A percentile compares a stretch with the other conserved stretches of the same genome.
Evolutionary conservation across 2,329 filamentous ascomycete species (phyloP).

Genomic region (Didymella arachidicola): DNA sequence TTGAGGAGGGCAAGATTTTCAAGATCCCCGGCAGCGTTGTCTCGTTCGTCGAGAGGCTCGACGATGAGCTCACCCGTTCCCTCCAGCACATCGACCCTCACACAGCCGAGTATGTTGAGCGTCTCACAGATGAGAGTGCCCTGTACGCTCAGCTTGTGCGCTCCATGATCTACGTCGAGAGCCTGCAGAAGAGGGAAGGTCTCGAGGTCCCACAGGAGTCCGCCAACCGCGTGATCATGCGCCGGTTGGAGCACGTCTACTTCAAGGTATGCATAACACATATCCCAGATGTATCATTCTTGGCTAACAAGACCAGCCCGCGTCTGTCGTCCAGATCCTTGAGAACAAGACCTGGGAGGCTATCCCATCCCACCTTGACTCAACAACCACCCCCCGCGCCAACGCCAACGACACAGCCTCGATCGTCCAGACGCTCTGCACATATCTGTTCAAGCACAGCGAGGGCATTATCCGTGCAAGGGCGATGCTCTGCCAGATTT

Average conservation of each 20-base stretch:
- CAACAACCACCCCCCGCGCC: slow-evolving; percentile 78
- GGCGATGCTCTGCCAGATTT: slow-evolving; percentile 98
- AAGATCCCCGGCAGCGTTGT: slow-evolving; percentile 93
- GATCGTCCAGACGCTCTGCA: slow-evolving; percentile 87
- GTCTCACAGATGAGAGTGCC: slow-evolving; percentile 86
- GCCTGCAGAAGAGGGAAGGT: slow-evolving; percentile 72
- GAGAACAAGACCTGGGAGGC: slow-evolving; percentile 94
- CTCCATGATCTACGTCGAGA: slow-evolving; percentile 86
- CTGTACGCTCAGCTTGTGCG: slow-evolving; percentile 94
- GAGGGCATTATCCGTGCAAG: slow-evolving; percentile 95
- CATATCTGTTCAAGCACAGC: slow-evolving; percentile 92
- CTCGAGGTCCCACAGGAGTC: slow-evolving; percentile 83
- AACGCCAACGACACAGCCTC: slow-evolving; percentile 72
- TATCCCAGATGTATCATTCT: not conserved
- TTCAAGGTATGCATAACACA: slow-evolving; percentile 75
- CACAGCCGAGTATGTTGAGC: slow-evolving; percentile 97
- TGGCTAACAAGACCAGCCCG: slow-evolving; percentile 65
- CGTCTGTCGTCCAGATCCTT: slow-evolving; percentile 89
- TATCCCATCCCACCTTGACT: slow-evolving; percentile 74
- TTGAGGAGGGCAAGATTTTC: slow-evolving; percentile 79
- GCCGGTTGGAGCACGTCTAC: slow-evolving; percentile 95
- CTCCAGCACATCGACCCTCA: slow-evolving; percentile 97
- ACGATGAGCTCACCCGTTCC: slow-evolving; percentile 97
- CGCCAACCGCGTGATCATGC: slow-evolving; percentile 91
- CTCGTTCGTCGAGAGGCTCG: slow-evolving; percentile 91